Conservation (phyloP, 2,329 filamentous ascomycete species). For the Mariannaea sp. region DNA sequence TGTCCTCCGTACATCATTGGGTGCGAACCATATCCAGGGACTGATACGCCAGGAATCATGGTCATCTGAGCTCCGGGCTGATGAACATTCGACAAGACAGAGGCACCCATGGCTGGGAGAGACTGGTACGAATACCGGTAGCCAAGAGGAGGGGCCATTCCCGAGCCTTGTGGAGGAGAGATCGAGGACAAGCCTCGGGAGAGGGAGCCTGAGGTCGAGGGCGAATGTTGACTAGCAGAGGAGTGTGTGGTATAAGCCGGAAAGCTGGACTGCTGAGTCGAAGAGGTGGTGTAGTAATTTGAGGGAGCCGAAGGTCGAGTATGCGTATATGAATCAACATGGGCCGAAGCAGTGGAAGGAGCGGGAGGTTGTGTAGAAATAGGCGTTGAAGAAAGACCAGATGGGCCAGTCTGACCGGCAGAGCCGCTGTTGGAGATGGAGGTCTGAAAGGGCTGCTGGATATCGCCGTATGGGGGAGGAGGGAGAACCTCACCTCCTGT, state of each 20-base stretch:
- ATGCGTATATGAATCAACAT: slow-evolving; percentile 61
- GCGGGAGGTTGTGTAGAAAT: slow-evolving; percentile 51
- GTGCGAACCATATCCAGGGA: slow-evolving; percentile 57
- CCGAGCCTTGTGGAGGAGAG: slow-evolving; percentile 31
- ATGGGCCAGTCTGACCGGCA: slow-evolving; percentile 42
- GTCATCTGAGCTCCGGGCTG: slow-evolving; percentile 75
- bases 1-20: slow-evolving; percentile 65
- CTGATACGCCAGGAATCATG: slow-evolving; percentile 65
- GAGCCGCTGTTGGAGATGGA: slow-evolving; percentile 56
- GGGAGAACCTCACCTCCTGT: slow-evolving; percentile 66
- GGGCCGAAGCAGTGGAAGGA: slow-evolving; percentile 57
- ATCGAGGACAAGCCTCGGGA: slow-evolving; percentile 46
- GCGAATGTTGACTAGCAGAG: slow-evolving; percentile 51
- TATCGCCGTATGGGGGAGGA: slow-evolving; percentile 69
- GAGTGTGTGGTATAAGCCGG: slow-evolving; percentile 48
- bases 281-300: slow-evolving; percentile 63
- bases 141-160: slow-evolving; percentile 55
- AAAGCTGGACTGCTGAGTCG: slow-evolving; percentile 53
- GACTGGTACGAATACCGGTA: slow-evolving; percentile 57
- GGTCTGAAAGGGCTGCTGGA: slow-evolving; percentile 67
- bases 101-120: slow-evolving; percentile 65
- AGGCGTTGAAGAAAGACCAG: slow-evolving; percentile 37
- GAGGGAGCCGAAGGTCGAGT: slow-evolving; percentile 60
- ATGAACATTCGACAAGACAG: slow-evolving; percentile 78
- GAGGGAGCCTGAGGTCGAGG: slow-evolving; percentile 47